Evolutionary conservation across 768 basidiomycete species (phyloP).

Genomic region (Gymnopilus dilepis): DNA sequence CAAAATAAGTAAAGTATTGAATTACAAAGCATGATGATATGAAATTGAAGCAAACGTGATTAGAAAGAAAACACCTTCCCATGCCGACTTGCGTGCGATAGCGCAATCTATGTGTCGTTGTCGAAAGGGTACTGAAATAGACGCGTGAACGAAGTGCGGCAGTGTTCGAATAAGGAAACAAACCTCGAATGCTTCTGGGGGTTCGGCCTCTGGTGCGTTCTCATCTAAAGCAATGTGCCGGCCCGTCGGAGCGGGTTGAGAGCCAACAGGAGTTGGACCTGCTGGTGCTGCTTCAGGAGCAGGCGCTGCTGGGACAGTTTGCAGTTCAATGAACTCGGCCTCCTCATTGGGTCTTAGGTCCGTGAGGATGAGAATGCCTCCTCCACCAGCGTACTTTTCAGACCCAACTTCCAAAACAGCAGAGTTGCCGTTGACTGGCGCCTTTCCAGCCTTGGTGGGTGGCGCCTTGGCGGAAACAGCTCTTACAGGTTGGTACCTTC

Average conservation of each 20-base stretch:
- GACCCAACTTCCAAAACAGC: conserved; percentile 42
- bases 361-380: conserved; percentile 84
- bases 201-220: conserved; percentile 70
- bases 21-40: conserved; percentile 28
- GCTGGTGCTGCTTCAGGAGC: conserved; percentile 31
- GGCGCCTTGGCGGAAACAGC: conserved; percentile 62
- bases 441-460: conserved; percentile 40
- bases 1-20: conserved; percentile 10
- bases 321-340: conserved; percentile 74
- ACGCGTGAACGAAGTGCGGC: conserved; percentile 28
- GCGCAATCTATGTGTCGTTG: conserved; percentile 54
- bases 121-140: conserved; percentile 74
- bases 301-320: conserved; percentile 39
- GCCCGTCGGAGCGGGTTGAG: conserved; percentile 42
- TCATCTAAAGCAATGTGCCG: conserved; percentile 75
- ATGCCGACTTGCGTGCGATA: conserved; percentile 22
- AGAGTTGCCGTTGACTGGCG: conserved; percentile 32
- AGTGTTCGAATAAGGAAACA: conserved; percentile 31
- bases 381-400: conserved; percentile 77
- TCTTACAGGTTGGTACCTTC: conserved; percentile 89
- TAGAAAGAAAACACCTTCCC: conserved; percentile 22
- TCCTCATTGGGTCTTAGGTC: conserved; percentile 76
- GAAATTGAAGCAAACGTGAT: conserved; percentile 22
- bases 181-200: conserved; percentile 87
- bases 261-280: conserved; percentile 35